Percentiles rank a stretch among this genome's conserved stretches.
Conservation (phyloP, 257 asterid species). For the Petrea volubilis region DNA sequence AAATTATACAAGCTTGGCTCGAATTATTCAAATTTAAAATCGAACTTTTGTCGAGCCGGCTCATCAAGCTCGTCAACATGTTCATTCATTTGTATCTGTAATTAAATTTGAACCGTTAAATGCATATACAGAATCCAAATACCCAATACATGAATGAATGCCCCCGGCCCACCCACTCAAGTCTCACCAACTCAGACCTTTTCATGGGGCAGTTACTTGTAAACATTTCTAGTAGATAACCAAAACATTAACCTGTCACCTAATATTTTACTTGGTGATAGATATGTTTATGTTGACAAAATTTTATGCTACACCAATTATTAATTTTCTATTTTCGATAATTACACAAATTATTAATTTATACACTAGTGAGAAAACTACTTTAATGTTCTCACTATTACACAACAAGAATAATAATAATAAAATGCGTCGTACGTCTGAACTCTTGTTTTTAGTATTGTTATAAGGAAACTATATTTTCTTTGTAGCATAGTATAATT, state of each 20-base stretch:
- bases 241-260: slow-evolving; percentile 38
- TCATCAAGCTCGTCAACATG: too few relatives aligned
- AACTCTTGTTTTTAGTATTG: neutral
- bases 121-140: too few relatives aligned
- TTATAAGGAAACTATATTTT: neutral
- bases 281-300: neutral
- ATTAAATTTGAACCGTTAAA: too few relatives aligned
- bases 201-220: slow-evolving; percentile 27
- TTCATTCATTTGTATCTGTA: too few relatives aligned
- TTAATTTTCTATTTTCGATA: neutral
- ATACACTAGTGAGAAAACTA: neutral
- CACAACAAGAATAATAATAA: too few relatives aligned
- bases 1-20: too few relatives aligned
- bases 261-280: slow-evolving; percentile 17
- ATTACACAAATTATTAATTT: neutral
- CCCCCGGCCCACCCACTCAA: slow-evolving; percentile 1
- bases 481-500: too few relatives aligned
- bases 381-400: neutral
- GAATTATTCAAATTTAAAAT: too few relatives aligned
- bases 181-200: slow-evolving; percentile 31
- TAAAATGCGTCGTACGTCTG: neutral
- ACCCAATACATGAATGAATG: too few relatives aligned
- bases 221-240: slow-evolving; percentile 28
- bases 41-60: too few relatives aligned
- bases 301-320: neutral